These are phyloP conservation scores for Kurtzmaniella quercitrusa DNA, from an alignment of 1,139 yeast genomes.

Conservation along the genomic window DNA sequence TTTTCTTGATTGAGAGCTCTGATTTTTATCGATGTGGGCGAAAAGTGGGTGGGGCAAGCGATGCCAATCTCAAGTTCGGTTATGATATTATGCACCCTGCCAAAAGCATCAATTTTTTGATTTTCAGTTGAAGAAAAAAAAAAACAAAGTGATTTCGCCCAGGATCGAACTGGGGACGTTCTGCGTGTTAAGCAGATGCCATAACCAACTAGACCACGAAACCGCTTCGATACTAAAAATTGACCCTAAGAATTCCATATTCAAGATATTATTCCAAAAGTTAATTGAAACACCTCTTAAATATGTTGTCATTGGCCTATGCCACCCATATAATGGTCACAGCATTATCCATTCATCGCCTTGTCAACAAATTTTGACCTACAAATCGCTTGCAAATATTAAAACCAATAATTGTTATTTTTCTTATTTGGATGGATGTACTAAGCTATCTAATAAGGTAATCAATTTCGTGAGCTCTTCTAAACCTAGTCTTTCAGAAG, in stretches of 20 bases:
- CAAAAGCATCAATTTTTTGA: neutral
- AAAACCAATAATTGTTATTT: neutral
- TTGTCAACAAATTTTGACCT: too few relatives aligned
- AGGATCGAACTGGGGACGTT: conserved; percentile 99
- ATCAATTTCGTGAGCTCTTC: conserved; percentile 52
- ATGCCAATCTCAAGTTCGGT: neutral
- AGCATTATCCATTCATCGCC: too few relatives aligned
- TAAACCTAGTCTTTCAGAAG: conserved; percentile 27
- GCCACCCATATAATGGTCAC: too few relatives aligned
- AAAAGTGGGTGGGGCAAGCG: neutral
- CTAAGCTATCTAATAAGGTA: conserved; percentile 54
- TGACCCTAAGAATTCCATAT: too few relatives aligned
- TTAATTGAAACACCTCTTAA: too few relatives aligned
- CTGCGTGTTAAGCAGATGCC: conserved; percentile 99
- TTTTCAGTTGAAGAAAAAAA: neutral
- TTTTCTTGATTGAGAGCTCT: neutral
- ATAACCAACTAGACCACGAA: conserved; percentile 95
- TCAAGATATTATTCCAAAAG: too few relatives aligned
- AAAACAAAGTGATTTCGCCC: conserved; percentile 60
- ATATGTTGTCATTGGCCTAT: too few relatives aligned
- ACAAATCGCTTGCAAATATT: too few relatives aligned
- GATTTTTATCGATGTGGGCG: neutral
- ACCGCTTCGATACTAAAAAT: conserved; percentile 3
- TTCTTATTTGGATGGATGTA: conserved; percentile 14
- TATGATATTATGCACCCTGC: neutral